A percentile compares a stretch with the other conserved stretches of the same genome.
Evolutionary conservation across 495 filamentous ascomycete genomes (phyloP).

Genomic region (Stereocaulon alpinum): DNA sequence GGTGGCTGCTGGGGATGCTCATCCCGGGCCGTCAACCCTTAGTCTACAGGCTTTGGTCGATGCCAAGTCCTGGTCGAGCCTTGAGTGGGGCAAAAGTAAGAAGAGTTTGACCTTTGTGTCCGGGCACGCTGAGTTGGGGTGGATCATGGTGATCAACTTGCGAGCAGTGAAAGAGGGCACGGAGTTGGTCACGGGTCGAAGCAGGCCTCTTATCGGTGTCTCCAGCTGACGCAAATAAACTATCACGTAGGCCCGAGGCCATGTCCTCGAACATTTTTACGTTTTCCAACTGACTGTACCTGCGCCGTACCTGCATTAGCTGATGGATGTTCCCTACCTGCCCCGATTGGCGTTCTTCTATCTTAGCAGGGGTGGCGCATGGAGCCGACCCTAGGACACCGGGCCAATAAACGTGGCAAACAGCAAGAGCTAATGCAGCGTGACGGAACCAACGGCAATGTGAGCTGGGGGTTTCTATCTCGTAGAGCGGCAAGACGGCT

Average conservation of each 20-base stretch:
- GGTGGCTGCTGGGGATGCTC: conserved; percentile 6
- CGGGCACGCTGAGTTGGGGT: too few relatives aligned
- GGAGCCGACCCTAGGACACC: background rate
- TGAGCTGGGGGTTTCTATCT: background rate
- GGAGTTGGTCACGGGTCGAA: background rate
- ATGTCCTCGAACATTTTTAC: conserved; percentile 5
- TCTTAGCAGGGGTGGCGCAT: conserved; percentile 12
- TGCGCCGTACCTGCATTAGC: conserved; percentile 24
- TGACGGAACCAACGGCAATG: conserved; percentile 16
- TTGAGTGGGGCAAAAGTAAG: background rate
- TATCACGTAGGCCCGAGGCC: conserved; percentile 1
- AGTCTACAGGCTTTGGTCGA: background rate
- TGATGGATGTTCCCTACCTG: conserved; percentile 7
- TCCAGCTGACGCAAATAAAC: conserved; percentile 1
- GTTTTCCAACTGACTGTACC: conserved; percentile 19
- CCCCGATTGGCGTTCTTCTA: conserved; percentile 18
- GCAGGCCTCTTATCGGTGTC: conserved; percentile 3
- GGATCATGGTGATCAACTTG: background rate
- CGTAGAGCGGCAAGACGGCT: conserved; percentile 11
- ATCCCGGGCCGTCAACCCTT: conserved; percentile 7
- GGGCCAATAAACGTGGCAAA: conserved; percentile 18
- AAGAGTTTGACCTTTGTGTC: background rate
- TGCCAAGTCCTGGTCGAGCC: background rate
- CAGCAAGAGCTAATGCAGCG: conserved; percentile 8
- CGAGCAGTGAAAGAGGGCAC: background rate